Percentiles rank a stretch among this genome's conserved stretches.
Conservation (phyloP, 495 filamentous ascomycete genomes). For the Lophium mytilinum region DNA sequence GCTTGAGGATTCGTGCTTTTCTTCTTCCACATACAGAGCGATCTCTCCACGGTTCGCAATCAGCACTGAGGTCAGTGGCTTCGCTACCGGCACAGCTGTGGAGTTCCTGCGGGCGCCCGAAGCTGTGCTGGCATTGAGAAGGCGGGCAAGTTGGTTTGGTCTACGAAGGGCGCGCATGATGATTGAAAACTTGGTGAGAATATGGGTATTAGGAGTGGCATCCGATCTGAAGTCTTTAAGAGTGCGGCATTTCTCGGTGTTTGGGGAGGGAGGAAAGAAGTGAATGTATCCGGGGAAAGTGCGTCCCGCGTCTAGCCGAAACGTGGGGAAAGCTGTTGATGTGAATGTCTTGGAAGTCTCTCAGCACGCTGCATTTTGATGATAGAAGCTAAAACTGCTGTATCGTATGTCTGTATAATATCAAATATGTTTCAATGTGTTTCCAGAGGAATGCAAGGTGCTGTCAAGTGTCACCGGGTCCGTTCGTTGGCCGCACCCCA, state of each 20-base stretch:
- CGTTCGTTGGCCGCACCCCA: too few species aligned
- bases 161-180: slow-evolving; percentile 19
- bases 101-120: slow-evolving; percentile 12
- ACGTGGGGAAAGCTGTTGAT: too few species aligned
- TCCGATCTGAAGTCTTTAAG: background rate
- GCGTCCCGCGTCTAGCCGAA: too few species aligned
- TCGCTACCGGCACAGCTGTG: slow-evolving; percentile 10
- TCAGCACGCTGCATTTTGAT: too few species aligned
- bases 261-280: too few species aligned
- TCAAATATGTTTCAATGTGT: too few species aligned
- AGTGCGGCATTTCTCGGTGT: background rate
- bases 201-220: background rate
- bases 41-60: slow-evolving; percentile 98
- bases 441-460: background rate
- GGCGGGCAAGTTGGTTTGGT: slow-evolving; percentile 16
- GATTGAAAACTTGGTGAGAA: background rate
- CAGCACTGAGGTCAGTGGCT: slow-evolving; percentile 71
- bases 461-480: too few species aligned
- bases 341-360: too few species aligned
- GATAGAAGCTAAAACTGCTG: too few species aligned
- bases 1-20: background rate
- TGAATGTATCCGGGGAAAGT: too few species aligned
- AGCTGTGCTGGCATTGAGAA: slow-evolving; percentile 11
- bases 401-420: too few species aligned
- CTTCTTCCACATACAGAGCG: slow-evolving; percentile 52